Percentiles rank a stretch among this genome's conserved stretches.
Evolutionary conservation across 176 grass and related monocot genomes (phyloP).

Genomic region (Panicum miliaceum): DNA sequence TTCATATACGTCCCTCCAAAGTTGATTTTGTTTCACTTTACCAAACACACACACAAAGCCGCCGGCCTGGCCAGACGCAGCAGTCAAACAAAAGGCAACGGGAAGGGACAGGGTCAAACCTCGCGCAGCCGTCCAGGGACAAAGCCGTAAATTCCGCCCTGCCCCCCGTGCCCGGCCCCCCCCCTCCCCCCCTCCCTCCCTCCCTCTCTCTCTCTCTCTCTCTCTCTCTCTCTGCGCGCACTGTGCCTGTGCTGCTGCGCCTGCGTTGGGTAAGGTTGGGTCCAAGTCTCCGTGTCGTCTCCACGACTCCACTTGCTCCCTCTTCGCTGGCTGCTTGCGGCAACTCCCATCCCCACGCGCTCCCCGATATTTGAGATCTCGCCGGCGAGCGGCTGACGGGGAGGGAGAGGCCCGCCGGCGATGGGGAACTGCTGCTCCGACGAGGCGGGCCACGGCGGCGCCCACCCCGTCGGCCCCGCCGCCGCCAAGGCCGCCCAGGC

Average conservation of each 20-base stretch:
- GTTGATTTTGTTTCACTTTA: no score
- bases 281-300: constrained; percentile 47
- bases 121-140: constrained; percentile 15
- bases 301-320: constrained; percentile 36
- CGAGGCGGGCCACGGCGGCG: constrained; percentile 50
- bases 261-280: constrained; percentile 3
- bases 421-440: constrained; percentile 99
- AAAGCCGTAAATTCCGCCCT: constrained; percentile 39
- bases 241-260: neutral
- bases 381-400: constrained; percentile 28
- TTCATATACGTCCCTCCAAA: no score
- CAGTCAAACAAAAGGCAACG: neutral
- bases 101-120: neutral
- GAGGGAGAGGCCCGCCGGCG: neutral
- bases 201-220: neutral
- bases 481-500: constrained; percentile 38
- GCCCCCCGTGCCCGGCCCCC: neutral
- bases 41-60: neutral
- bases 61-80: neutral
- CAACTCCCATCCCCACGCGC: constrained; percentile 20
- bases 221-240: neutral
- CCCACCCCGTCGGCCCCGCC: constrained; percentile 54
- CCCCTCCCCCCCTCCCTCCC: neutral
- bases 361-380: constrained; percentile 46
- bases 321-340: neutral